phyloP scores from a whole-genome alignment of 345 rosid species.

The Limnanthes douglasii region DNA sequence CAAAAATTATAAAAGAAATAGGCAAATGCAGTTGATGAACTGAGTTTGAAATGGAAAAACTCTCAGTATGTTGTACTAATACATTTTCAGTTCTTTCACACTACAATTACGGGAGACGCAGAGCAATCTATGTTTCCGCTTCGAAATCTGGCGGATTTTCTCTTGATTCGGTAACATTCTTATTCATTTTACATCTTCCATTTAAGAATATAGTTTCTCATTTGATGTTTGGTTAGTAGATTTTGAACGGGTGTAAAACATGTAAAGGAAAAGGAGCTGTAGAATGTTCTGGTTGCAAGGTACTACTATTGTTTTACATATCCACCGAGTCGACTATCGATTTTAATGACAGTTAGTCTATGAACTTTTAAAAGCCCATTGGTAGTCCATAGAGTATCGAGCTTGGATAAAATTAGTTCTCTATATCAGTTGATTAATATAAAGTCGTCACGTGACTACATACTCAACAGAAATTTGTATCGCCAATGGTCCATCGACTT shows the following conservation, averaged over 20 bases:
- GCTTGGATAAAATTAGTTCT: too few relatives aligned
- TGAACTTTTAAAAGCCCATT: too few relatives aligned
- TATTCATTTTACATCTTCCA: not conserved
- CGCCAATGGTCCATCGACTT: too few relatives aligned
- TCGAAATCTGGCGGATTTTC: conserved; percentile 35
- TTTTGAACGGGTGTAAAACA: conserved; percentile 36
- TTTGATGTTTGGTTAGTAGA: conserved; percentile 10
- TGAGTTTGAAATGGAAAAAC: conserved; percentile 11
- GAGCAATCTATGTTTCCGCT: conserved; percentile 15
- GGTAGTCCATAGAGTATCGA: not conserved
- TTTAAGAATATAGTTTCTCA: not conserved
- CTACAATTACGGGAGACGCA: conserved; percentile 2
- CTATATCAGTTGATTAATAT: not conserved
- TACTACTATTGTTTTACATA: conserved; percentile 2
- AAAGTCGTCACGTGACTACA: not conserved
- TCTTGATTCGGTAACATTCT: conserved; percentile 28
- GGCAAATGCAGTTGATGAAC: not conserved
- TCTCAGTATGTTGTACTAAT: conserved; percentile 8
- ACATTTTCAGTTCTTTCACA: not conserved
- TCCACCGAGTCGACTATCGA: too few relatives aligned
- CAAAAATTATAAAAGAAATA: too few relatives aligned
- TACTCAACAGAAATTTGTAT: too few relatives aligned
- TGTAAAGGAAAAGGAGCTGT: conserved; percentile 64
- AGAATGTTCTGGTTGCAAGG: conserved; percentile 82
- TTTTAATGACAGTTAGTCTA: too few relatives aligned